Conservation (phyloP, 495 filamentous ascomycete genomes). For the Evernia prunastri region DNA sequence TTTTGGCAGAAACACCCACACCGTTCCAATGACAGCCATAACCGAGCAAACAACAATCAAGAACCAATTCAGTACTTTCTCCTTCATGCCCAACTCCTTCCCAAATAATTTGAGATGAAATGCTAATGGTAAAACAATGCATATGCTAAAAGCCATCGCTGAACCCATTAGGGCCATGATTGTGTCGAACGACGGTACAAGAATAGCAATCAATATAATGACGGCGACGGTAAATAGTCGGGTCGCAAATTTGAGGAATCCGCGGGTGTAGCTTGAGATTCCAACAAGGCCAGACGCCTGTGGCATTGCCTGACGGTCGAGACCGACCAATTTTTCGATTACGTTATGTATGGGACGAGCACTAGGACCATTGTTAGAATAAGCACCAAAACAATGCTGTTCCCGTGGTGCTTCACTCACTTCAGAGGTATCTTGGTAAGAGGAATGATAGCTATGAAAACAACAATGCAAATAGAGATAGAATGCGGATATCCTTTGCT, state of each 20-base stretch:
- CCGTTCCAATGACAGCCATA: slow-evolving; percentile 70
- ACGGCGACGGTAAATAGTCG: slow-evolving; percentile 51
- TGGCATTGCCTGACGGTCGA: slow-evolving; percentile 52
- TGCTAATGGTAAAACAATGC: slow-evolving; percentile 78
- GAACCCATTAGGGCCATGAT: slow-evolving; percentile 93
- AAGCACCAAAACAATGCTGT: slow-evolving; percentile 3
- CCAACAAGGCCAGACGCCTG: slow-evolving; percentile 41
- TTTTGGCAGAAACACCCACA: slow-evolving; percentile 80
- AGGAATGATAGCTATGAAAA: slow-evolving; percentile 87
- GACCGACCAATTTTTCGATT: slow-evolving; percentile 68
- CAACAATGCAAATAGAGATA: slow-evolving; percentile 67
- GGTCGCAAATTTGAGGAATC: slow-evolving; percentile 52
- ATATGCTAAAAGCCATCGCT: slow-evolving; percentile 89
- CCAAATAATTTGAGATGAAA: slow-evolving; percentile 93
- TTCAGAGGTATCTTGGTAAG: slow-evolving; percentile 92
- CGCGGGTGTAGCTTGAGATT: slow-evolving; percentile 51
- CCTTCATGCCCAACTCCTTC: slow-evolving; percentile 58
- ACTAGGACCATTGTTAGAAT: slow-evolving; percentile 31
- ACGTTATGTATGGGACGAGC: slow-evolving; percentile 82
- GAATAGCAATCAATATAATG: slow-evolving; percentile 64
- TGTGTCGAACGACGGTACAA: slow-evolving; percentile 83
- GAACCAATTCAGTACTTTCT: slow-evolving; percentile 60
- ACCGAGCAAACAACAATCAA: slow-evolving; percentile 62
- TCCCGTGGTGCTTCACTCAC: slow-evolving; percentile 35
- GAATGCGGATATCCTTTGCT: slow-evolving; percentile 67